Conservation (phyloP, 2,329 filamentous ascomycete species). For the Cladophialophora bantiana region DNA sequence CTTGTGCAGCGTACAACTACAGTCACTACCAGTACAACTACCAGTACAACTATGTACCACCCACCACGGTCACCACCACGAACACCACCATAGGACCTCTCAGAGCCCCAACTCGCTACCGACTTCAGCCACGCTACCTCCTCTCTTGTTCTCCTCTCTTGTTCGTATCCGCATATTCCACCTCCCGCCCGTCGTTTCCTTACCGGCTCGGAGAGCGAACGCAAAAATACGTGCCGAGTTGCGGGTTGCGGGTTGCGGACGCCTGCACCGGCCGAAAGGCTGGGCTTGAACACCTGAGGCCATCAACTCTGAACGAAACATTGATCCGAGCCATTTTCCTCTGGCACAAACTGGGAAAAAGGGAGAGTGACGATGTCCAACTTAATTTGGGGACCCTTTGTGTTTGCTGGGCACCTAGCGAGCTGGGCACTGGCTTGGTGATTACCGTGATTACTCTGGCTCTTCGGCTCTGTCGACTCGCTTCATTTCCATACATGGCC, state of each 20-base stretch:
- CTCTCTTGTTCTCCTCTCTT: background rate
- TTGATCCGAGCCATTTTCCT: conserved; percentile 15
- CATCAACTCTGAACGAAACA: background rate
- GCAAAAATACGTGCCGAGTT: conserved; percentile 9
- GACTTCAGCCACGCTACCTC: no score
- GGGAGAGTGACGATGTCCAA: background rate
- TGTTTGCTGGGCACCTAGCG: background rate
- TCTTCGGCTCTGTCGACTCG: background rate
- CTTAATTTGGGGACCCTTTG: background rate
- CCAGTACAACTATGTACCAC: no score
- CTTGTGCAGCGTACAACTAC: no score
- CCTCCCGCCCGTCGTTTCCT: background rate
- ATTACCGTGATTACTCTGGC: background rate
- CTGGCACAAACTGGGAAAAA: background rate
- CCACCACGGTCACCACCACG: no score
- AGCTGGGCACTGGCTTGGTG: background rate
- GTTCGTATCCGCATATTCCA: conserved; percentile 9
- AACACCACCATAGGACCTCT: no score
- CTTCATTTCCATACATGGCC: background rate
- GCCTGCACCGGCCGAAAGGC: conserved; percentile 16
- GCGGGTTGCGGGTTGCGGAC: background rate
- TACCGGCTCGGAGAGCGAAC: conserved; percentile 14
- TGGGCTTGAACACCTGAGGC: background rate
- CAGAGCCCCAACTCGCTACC: no score
- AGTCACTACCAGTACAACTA: no score